Base-by-base conservation (phyloP, 208 protist genomes). In the Wallacemonas collosoma region DNA sequence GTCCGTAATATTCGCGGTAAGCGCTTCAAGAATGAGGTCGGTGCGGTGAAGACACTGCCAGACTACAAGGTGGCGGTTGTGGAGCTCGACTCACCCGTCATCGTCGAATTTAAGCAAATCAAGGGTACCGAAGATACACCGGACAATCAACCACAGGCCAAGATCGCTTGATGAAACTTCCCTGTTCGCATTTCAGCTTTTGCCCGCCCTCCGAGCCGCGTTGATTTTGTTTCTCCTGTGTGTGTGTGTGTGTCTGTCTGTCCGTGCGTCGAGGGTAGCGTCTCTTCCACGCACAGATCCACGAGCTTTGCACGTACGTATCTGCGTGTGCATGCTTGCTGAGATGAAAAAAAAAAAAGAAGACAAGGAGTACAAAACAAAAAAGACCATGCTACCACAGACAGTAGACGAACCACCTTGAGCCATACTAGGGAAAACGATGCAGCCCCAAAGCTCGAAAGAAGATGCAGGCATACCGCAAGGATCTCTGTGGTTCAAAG, bases 1-100 rank as follows among this genome's bases (percentile, higher is more conserved):
- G 85, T 92, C 35, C 86, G 87, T 66, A 96, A 96, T 72, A 53
- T 83, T 66, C 82, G 83, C 6, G 89, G 89, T 36, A 80, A 78
- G 38, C 85, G 85, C 3, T 96, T 88, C 69, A 96, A 96, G 67
- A 96, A 96, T 60, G 92, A 96, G 65, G 81, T 96, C 36, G 92
- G 92, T 48, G 78, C 82, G 60, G 93, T 96, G 55, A 94, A 93
- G 77, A 79, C 55, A 38, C 62, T 93, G 76, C 79, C 83, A 14
- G 90, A 93, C 67, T 88, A 91, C 72, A 96, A 96, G 76, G 60
- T 93, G 39, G 92, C 92, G 35, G 66, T 91, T 14, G 89, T 96
- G 43, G 76, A 91, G 74, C 81, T 96, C 7, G 92, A 96, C 71
- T 70, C 87, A 36, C 92, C 92, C 7, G 89, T 96, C 47, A 77